Percentiles rank a stretch among this genome's conserved stretches.
These are phyloP conservation scores for Schoenoplectus triqueter DNA, from an alignment of 202 grass and related monocot genomes.

Conservation along the genomic window DNA sequence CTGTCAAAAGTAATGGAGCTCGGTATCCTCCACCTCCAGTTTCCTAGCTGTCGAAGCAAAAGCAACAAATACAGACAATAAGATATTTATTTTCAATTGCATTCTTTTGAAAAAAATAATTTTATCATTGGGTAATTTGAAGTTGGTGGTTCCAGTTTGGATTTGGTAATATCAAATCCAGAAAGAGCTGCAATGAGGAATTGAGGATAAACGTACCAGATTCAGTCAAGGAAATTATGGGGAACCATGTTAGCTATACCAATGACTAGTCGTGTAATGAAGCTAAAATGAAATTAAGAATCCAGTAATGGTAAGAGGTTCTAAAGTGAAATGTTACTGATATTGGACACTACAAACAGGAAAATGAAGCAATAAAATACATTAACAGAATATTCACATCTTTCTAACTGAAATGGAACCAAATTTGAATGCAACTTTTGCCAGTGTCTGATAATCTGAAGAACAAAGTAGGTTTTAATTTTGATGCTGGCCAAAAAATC, in stretches of 20 bases:
- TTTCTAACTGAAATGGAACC: slow-evolving; percentile 5
- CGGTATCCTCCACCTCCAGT: slow-evolving; percentile 91
- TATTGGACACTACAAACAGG: not conserved
- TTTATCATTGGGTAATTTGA: not conserved
- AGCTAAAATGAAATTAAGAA: not conserved
- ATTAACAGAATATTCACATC: not conserved
- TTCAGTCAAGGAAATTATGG: not conserved
- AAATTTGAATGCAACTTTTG: not conserved
- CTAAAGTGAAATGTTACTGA: not conserved
- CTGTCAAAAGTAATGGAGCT: slow-evolving; percentile 55
- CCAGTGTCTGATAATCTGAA: not conserved
- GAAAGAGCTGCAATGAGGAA: not conserved
- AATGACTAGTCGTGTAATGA: not conserved
- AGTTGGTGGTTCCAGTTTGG: not conserved
- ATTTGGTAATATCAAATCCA: not conserved
- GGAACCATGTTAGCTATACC: not conserved
- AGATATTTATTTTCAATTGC: slow-evolving; percentile 17
- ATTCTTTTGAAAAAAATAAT: not conserved
- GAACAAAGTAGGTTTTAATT: not conserved
- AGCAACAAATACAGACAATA: not conserved
- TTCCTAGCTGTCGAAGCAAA: slow-evolving; percentile 57
- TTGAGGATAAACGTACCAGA: not conserved
- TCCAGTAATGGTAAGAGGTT: not conserved
- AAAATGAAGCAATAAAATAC: not conserved
- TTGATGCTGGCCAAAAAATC: not conserved